Conservation (phyloP, 2,329 filamentous ascomycete species). For the Diaporthe velutina region DNA sequence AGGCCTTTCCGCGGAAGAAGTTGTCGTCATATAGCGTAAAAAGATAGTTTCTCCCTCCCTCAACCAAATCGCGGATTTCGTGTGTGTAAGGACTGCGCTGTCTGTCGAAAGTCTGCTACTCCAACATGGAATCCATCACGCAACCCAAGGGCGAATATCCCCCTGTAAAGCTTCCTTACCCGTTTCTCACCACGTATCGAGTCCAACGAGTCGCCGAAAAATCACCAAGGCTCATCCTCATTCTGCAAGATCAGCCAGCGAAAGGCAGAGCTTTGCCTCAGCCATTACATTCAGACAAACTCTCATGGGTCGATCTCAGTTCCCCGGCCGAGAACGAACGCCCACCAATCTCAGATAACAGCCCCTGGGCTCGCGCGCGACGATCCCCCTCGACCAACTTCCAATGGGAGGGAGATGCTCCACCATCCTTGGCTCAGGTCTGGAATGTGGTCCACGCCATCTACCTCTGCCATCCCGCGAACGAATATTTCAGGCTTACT, state of each 20-base stretch:
- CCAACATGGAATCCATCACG: slow-evolving; percentile 41
- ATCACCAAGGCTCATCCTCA: slow-evolving; percentile 46
- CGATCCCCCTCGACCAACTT: slow-evolving; percentile 56
- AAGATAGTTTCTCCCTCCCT: background rate
- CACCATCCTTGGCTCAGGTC: slow-evolving; percentile 58
- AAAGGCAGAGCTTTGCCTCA: slow-evolving; percentile 50
- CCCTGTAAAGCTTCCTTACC: slow-evolving; percentile 59
- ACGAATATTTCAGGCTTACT: slow-evolving; percentile 58
- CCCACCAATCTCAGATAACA: slow-evolving; percentile 47
- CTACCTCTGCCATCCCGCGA: slow-evolving; percentile 55
- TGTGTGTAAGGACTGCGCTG: background rate
- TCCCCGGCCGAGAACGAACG: slow-evolving; percentile 42
- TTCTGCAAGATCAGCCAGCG: slow-evolving; percentile 50
- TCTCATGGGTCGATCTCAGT: slow-evolving; percentile 53
- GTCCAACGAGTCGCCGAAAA: slow-evolving; percentile 49
- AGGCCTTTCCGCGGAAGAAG: background rate
- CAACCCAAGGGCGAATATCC: slow-evolving; percentile 44
- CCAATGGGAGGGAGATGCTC: slow-evolving; percentile 51
- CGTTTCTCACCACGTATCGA: slow-evolving; percentile 58
- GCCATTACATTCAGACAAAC: slow-evolving; percentile 52
- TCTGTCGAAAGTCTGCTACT: background rate
- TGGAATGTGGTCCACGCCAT: slow-evolving; percentile 62
- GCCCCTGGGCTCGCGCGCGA: slow-evolving; percentile 57
- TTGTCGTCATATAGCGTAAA: slow-evolving; percentile 12
- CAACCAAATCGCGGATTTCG: too few relatives aligned